Evolutionary conservation across 2,329 filamentous ascomycete genomes (phyloP), one percentile per base, ranked within the genome.

Genomic region (Penicillium nordicum): DNA sequence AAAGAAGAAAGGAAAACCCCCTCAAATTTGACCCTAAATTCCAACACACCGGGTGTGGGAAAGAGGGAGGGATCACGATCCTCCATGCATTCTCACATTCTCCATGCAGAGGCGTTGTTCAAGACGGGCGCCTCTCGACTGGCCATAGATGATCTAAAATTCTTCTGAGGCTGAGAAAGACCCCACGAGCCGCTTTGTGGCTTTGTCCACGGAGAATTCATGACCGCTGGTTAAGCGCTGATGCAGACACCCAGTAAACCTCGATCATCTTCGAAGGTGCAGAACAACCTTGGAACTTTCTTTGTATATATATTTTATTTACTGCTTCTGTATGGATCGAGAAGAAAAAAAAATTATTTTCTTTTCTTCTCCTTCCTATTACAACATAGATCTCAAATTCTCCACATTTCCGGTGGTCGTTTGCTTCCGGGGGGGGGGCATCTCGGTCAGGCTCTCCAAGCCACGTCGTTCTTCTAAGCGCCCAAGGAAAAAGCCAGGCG

Each of bases 161-260:
- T 48, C 29, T 34, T 53, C 25, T 50, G 64, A 66, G 64, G 64
- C 64, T 66, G 64, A 65, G 57, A 58, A 58, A 54, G 29, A 34
- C 48, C 52, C 61, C 61, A 57, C 61, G 61, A 59, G 53, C 55
- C 49, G 57, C 53, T 51, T 50, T 40, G 57, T 58, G 57, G 59
- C 57, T 58, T 57, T 57, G 50, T 43, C 45, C 37, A 56, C 61
- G 63, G 61, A 60, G 60, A 57, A 60, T 65, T 63, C 57, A 59
- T 41, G 59, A 44, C 64, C 63, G 58, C n/a, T 65, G 53, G 60
- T 64, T 66, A 65, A 64, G 63, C 64, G 64, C 64, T 48, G 59
- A 54, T 51, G 41, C 36, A 52, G n/a, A 44, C 27, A 51, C 40
- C 53, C 51, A 43, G 41, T 46, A 51, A 11, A 38, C 27, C 45